A percentile compares a stretch with the other conserved stretches of the same genome.
These are phyloP conservation scores for Fomes fomentarius DNA, from an alignment of 1,284 basidiomycete species.

Conservation along the genomic window DNA sequence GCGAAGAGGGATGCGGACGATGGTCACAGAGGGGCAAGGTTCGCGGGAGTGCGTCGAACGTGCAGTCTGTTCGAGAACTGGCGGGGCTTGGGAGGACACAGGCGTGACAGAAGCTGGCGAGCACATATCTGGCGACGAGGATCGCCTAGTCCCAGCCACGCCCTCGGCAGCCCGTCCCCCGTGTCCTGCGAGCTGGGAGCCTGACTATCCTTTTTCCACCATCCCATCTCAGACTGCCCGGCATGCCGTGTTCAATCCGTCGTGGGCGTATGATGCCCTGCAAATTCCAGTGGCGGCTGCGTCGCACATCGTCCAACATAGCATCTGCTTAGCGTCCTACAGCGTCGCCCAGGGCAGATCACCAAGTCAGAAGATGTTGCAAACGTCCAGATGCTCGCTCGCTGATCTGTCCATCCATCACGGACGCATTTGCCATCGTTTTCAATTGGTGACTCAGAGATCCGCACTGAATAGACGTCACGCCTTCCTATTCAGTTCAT, in stretches of 20 bases:
- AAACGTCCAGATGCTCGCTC: too few species aligned
- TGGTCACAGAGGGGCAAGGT: slow-evolving; percentile 8
- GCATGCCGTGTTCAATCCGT: too few species aligned
- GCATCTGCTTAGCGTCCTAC: too few species aligned
- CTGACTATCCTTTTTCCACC: too few species aligned
- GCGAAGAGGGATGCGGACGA: neutral
- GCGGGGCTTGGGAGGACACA: neutral
- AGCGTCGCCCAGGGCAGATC: neutral
- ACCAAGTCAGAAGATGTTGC: neutral
- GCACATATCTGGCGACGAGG: neutral
- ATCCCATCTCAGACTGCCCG: too few species aligned
- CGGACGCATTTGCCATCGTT: neutral
- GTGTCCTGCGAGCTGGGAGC: too few species aligned
- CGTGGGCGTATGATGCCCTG: too few species aligned
- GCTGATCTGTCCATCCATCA: neutral
- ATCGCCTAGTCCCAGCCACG: slow-evolving; percentile 1
- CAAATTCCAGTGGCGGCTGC: too few species aligned
- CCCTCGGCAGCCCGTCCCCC: too few species aligned
- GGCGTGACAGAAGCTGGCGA: slow-evolving; percentile 17
- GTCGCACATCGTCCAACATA: too few species aligned
- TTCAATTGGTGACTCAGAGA: neutral
- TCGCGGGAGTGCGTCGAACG: slow-evolving; percentile 23
- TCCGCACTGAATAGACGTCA: neutral
- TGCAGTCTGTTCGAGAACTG: slow-evolving; percentile 10
- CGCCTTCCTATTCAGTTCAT: neutral